Base-by-base conservation (phyloP, 2,329 filamentous ascomycete species). In the Fusarium agapanthi region DNA sequence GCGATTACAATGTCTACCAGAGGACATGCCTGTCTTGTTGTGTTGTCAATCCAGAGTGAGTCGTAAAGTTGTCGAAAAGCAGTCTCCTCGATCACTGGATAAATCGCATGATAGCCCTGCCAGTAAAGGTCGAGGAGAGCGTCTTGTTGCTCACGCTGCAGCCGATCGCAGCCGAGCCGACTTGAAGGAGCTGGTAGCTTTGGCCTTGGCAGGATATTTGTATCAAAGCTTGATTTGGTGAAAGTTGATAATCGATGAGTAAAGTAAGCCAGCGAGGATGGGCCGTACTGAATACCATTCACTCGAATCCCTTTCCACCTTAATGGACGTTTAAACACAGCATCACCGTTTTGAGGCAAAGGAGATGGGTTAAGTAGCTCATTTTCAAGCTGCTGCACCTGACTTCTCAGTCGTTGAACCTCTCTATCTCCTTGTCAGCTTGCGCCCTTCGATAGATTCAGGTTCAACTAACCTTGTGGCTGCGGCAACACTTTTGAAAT, bases 1-100 rank as follows among this genome's bases (percentile, higher is more conserved):
- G 87, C 87, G 20, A 88, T 74, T 24, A 88, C 77, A 32, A 88
- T 86, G 57, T 89, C 87, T 4, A 87, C 85, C 6, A 88, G 76
- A 1, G 87, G 83, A 1, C 86, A 88, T 3, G 84, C 78, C 53
- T 82, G 82, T 20, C 86, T 81, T 12, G 59, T 64, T 2, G 50
- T 35, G 16, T 59, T 32, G 12, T 26, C 55, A 8, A 67, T 60
- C 75, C 76, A 78, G 11, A 78, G 67, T 2, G 73, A 74, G 8
- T 61, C 61, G 22, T 78, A 78, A 41, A 76, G 76, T n/a, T 34
- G 54, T 22, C 75, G 74, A 22, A 78, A 78, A 12, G 60, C 26
- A 14, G 57, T 28, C 40, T 78, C 76, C 15, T 77, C 68, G 2
- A 78, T 44, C 8, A 88, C 81, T 4, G 82, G 83, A 51, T 80